Evolutionary conservation across 768 basidiomycete species (phyloP).

Genomic region (Termitomyces sp.): DNA sequence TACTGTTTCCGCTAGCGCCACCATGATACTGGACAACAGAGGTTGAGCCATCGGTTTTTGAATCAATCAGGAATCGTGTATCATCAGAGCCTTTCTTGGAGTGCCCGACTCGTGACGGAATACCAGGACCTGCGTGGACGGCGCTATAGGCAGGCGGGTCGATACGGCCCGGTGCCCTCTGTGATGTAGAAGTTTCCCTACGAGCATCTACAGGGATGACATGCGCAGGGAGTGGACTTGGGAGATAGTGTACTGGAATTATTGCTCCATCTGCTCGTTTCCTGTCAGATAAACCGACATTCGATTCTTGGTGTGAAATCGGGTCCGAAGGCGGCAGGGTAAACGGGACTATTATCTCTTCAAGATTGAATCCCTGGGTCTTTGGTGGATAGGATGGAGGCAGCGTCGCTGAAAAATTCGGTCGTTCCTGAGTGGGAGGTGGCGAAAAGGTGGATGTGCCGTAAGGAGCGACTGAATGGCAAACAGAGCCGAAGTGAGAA

Average conservation of each 20-base stretch:
- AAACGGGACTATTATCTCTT: conserved; percentile 33
- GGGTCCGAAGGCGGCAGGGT: conserved; percentile 13
- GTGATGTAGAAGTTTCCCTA: not conserved
- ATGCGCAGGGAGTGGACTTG: conserved; percentile 21
- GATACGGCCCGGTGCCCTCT: conserved; percentile 17
- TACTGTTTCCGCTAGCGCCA: conserved; percentile 8
- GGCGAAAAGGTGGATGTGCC: conserved; percentile 12
- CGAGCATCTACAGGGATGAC: conserved; percentile 12
- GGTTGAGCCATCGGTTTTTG: conserved; percentile 9
- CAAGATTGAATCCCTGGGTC: conserved; percentile 12
- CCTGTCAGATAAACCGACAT: conserved; percentile 16
- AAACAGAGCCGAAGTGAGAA: conserved; percentile 24
- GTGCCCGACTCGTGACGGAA: conserved; percentile 7
- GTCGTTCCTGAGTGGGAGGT: conserved; percentile 3
- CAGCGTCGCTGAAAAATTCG: conserved; percentile 8
- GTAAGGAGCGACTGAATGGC: conserved; percentile 12
- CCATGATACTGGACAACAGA: conserved; percentile 1
- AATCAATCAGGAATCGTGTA: conserved; percentile 24
- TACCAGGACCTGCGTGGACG: conserved; percentile 16
- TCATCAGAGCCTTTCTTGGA: conserved; percentile 26
- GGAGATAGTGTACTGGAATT: conserved; percentile 24
- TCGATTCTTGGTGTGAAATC: conserved; percentile 4
- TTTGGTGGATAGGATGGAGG: conserved; percentile 4
- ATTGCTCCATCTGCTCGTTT: conserved; percentile 26
- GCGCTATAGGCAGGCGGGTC: conserved; percentile 36